A percentile compares a stretch with the other conserved stretches of the same genome.
phyloP scores from a whole-genome alignment of 495 filamentous ascomycete genomes.

The Amniculicola lignicola region DNA sequence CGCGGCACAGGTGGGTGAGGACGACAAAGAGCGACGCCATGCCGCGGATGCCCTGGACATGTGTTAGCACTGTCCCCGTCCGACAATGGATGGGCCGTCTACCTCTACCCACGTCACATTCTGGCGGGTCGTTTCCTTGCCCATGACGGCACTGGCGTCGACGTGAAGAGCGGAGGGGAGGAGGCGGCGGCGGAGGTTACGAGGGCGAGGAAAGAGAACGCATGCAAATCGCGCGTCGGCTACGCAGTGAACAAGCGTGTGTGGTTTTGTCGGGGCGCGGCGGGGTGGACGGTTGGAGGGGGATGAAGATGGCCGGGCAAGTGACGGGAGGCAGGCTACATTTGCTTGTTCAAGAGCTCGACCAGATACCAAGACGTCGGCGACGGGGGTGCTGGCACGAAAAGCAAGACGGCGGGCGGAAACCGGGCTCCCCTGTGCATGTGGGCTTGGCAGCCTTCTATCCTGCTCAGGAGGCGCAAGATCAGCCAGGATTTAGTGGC shows the following conservation, averaged over 20 bases:
- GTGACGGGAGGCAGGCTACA: conserved; percentile 4
- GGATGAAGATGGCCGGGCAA: background rate
- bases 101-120: conserved; percentile 69
- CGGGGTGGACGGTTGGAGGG: background rate
- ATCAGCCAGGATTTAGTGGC: conserved; percentile 9
- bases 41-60: conserved; percentile 53
- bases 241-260: background rate
- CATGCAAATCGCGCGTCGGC: conserved; percentile 8
- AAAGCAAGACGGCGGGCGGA: conserved; percentile 8
- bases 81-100: background rate
- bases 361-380: background rate
- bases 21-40: conserved; percentile 63
- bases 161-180: no score
- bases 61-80: background rate
- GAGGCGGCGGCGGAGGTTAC: no score
- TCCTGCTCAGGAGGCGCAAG: conserved; percentile 12
- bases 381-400: background rate
- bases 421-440: conserved; percentile 10
- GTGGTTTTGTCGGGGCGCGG: background rate
- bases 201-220: conserved; percentile 1
- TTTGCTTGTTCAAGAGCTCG: background rate
- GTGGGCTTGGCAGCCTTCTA: conserved; percentile 5
- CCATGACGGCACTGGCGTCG: background rate
- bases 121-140: conserved; percentile 42
- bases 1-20: conserved; percentile 60